These are phyloP conservation scores for Dentiscutata heterogama DNA, from an alignment of 371 early-diverging fungal species.

Conservation along the genomic window DNA sequence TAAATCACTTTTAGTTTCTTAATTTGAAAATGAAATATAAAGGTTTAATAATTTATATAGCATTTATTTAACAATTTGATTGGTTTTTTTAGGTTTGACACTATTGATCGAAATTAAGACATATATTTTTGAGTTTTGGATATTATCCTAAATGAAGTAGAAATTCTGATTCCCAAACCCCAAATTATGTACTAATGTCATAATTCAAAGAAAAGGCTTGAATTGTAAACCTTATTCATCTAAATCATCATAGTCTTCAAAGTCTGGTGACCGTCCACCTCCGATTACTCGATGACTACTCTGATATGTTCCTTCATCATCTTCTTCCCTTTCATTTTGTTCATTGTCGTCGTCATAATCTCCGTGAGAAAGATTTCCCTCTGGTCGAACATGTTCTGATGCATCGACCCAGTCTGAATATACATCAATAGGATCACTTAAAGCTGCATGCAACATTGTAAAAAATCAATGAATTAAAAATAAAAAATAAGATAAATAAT, in stretches of 20 bases:
- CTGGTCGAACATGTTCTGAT: slow-evolving; percentile 65
- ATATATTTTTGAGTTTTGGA: no score
- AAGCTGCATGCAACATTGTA: slow-evolving; percentile 53
- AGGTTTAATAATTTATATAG: no score
- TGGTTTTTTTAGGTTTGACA: no score
- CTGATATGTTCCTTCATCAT: neutral
- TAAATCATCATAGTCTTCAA: slow-evolving; percentile 11
- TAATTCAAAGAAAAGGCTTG: neutral
- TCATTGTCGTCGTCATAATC: neutral
- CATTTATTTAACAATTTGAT: no score
- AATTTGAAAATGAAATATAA: no score
- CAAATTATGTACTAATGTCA: no score
- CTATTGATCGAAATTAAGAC: no score
- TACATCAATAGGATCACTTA: slow-evolving; percentile 86
- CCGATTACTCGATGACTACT: neutral
- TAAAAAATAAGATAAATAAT: neutral
- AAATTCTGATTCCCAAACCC: no score
- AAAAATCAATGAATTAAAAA: slow-evolving; percentile 26
- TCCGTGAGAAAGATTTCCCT: neutral
- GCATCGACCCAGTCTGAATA: slow-evolving; percentile 91
- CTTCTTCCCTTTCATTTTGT: neutral
- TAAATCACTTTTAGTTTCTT: no score
- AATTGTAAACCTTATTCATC: neutral
- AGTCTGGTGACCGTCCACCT: neutral
- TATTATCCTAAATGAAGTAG: no score